Percentiles rank a stretch among this genome's conserved stretches.
Evolutionary conservation across 192 early-diverging fungal genomes (phyloP).

Genomic region (Podila horticola): DNA sequence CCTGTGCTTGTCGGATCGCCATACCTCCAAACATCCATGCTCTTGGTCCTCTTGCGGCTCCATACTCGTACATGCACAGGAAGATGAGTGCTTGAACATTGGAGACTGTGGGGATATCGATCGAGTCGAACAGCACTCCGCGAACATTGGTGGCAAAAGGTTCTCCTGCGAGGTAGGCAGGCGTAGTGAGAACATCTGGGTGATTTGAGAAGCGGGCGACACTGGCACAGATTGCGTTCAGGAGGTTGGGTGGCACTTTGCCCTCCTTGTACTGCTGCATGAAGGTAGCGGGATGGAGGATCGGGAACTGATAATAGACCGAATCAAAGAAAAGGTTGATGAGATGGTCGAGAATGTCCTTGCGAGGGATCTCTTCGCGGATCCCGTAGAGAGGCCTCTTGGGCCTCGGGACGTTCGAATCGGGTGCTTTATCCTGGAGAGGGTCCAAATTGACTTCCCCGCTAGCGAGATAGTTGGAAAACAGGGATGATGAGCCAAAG

Average conservation of each 20-base stretch:
- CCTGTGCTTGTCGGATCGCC: slow-evolving; percentile 64
- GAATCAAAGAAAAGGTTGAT: slow-evolving; percentile 58
- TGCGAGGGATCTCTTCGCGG: slow-evolving; percentile 44
- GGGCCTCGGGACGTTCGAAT: background rate
- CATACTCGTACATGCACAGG: slow-evolving; percentile 59
- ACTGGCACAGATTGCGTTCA: slow-evolving; percentile 55
- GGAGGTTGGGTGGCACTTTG: slow-evolving; percentile 56
- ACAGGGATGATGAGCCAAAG: slow-evolving; percentile 16
- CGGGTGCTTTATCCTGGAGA: no score
- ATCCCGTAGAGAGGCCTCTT: slow-evolving; percentile 44
- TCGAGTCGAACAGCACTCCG: slow-evolving; percentile 37
- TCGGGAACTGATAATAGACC: slow-evolving; percentile 54
- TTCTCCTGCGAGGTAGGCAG: slow-evolving; percentile 62
- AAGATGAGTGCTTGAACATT: slow-evolving; percentile 62
- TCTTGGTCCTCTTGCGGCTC: slow-evolving; percentile 60
- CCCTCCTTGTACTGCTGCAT: slow-evolving; percentile 51
- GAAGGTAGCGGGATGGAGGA: slow-evolving; percentile 60
- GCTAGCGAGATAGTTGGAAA: no score
- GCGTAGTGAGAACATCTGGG: slow-evolving; percentile 54
- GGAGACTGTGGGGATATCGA: slow-evolving; percentile 60
- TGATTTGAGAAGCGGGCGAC: slow-evolving; percentile 60
- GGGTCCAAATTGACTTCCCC: no score
- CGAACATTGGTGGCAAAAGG: slow-evolving; percentile 61
- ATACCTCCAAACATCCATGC: slow-evolving; percentile 68
- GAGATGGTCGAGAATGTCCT: slow-evolving; percentile 64